These are phyloP conservation scores for Leersia perrieri DNA, from an alignment of 176 grass and related monocot genomes.

Conservation along the genomic window DNA sequence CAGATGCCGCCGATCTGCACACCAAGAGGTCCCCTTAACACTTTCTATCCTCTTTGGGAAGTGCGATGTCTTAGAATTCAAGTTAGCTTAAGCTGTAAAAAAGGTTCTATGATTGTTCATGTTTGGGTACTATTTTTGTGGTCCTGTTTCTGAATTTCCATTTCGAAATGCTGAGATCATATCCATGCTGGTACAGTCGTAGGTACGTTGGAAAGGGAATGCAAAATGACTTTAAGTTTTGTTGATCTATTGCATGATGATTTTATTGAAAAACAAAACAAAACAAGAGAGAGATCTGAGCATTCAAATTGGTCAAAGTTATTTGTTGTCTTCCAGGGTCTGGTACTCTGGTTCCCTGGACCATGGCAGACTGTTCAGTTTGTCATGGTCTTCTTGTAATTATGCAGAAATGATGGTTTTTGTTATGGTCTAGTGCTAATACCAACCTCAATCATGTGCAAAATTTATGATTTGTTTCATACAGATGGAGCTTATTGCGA, in stretches of 20 bases:
- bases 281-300: not conserved
- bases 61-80: not conserved
- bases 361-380: not conserved
- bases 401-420: not conserved
- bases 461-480: constrained; percentile 16
- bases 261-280: not conserved
- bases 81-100: not conserved
- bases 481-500: constrained; percentile 94
- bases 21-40: constrained; percentile 58
- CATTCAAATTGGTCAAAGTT: not conserved
- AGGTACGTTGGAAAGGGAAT: not conserved
- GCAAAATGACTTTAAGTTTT: not conserved
- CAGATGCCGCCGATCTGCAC: constrained; percentile 75
- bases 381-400: not conserved
- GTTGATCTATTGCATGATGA: not conserved
- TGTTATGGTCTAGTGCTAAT: not conserved
- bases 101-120: not conserved
- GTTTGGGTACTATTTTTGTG: not conserved
- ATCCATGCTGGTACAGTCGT: not conserved
- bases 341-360: not conserved
- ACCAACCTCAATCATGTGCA: not conserved
- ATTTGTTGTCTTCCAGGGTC: not conserved
- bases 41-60: not conserved
- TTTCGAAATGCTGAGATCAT: not conserved
- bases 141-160: not conserved